Conservation (phyloP, 164 flowering plant species). For the Dillenia suffruticosa region DNA sequence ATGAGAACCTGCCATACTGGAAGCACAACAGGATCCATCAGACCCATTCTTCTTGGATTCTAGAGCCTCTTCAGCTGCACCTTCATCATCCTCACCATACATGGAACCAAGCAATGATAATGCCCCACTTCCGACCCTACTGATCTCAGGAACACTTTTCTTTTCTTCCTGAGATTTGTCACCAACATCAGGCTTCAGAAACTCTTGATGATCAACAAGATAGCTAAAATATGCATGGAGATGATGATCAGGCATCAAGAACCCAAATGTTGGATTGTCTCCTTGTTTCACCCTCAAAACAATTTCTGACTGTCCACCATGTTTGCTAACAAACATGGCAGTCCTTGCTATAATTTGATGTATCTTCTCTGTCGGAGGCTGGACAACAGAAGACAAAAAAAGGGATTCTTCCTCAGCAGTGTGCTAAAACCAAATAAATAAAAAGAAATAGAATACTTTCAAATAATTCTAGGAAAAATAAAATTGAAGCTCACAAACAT, state of each 20-base stretch:
- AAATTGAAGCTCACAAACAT: slow-evolving; percentile 31
- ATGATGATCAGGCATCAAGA: slow-evolving; percentile 86
- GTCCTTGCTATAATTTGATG: slow-evolving; percentile 98
- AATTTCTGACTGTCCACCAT: slow-evolving; percentile 96
- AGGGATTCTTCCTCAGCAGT: slow-evolving; percentile 15
- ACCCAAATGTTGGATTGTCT: slow-evolving; percentile 95
- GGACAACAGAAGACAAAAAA: slow-evolving; percentile 27
- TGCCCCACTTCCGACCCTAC: slow-evolving; percentile 48
- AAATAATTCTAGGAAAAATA: slow-evolving; percentile 13
- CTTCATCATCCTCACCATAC: slow-evolving; percentile 89
- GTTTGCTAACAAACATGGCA: slow-evolving; percentile 75
- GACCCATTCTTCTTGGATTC: slow-evolving; percentile 19
- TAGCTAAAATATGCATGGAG: slow-evolving; percentile 90
- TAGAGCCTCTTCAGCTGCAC: slow-evolving; percentile 21
- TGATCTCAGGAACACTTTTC: slow-evolving; percentile 20
- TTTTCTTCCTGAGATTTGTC: slow-evolving; percentile 33
- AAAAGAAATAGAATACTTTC: slow-evolving; percentile 6
- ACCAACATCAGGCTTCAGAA: slow-evolving; percentile 33
- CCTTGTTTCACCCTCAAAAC: slow-evolving; percentile 95
- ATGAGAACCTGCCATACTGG: slow-evolving; percentile 11
- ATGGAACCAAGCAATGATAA: slow-evolving; percentile 84
- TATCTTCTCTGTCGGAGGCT: slow-evolving; percentile 93
- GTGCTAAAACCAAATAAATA: neutral
- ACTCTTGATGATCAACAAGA: slow-evolving; percentile 80
- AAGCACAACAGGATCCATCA: slow-evolving; percentile 17